Percentiles rank a stretch among this genome's conserved stretches.
Conservation (phyloP, 768 basidiomycete species). For the Fibroporia radiculosa region DNA sequence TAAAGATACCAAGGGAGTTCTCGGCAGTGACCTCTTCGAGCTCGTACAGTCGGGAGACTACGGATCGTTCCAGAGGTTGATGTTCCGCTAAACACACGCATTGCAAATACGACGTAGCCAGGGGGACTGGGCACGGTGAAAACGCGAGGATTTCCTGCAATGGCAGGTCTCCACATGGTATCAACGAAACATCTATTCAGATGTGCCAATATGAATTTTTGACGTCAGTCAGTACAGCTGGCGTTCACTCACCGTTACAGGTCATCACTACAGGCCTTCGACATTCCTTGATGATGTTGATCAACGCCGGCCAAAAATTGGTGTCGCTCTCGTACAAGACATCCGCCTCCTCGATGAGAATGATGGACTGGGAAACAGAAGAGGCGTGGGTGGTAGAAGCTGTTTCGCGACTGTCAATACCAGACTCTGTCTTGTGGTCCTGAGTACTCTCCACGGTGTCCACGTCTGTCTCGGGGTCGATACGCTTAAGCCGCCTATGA, state of each 20-base stretch:
- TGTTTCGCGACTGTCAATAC: background rate
- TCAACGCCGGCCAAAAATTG: slow-evolving; percentile 80
- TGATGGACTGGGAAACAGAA: slow-evolving; percentile 69
- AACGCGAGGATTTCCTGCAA: slow-evolving; percentile 69
- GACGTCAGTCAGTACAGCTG: slow-evolving; percentile 4
- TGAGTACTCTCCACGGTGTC: background rate
- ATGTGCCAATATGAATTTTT: slow-evolving; percentile 3
- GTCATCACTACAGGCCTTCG: slow-evolving; percentile 88
- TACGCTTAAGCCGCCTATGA: slow-evolving; percentile 6
- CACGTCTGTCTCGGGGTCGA: slow-evolving; percentile 17
- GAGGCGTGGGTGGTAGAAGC: background rate
- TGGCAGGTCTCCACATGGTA: slow-evolving; percentile 70
- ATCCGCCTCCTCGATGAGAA: slow-evolving; percentile 94
- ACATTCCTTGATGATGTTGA: slow-evolving; percentile 75
- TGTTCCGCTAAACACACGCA: slow-evolving; percentile 13
- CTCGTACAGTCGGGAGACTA: slow-evolving; percentile 3
- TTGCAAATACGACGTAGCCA: slow-evolving; percentile 17
- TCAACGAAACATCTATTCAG: slow-evolving; percentile 63
- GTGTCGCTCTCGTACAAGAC: slow-evolving; percentile 82
- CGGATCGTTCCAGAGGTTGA: slow-evolving; percentile 1
- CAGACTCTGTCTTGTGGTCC: background rate
- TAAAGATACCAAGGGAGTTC: too few species aligned
- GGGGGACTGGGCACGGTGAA: slow-evolving; percentile 22
- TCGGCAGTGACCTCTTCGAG: background rate
- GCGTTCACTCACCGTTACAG: slow-evolving; percentile 73